These are phyloP conservation scores for Tricholoma sp. DNA, from an alignment of 768 basidiomycete genomes.

Conservation along the genomic window DNA sequence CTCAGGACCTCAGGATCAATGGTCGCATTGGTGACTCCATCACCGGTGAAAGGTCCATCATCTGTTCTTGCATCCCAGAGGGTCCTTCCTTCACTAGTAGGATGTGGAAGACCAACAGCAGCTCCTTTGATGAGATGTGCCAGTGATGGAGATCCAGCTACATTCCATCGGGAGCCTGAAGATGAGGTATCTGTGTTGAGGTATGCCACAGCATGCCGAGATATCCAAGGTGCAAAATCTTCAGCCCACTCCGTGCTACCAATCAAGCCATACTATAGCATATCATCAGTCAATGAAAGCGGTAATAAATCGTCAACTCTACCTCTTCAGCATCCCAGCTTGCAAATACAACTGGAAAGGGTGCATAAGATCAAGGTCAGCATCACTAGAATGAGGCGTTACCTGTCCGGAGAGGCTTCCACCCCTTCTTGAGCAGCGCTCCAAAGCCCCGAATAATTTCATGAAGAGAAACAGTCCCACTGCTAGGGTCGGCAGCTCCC, in stretches of 20 bases:
- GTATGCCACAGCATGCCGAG: constrained; percentile 78
- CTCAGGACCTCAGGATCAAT: constrained; percentile 39
- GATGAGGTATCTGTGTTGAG: constrained; percentile 78
- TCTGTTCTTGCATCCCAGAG: constrained; percentile 79
- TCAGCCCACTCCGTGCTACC: constrained; percentile 95
- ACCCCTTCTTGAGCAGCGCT: constrained; percentile 59
- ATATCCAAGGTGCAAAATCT: constrained; percentile 82
- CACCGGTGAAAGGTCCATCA: constrained; percentile 42
- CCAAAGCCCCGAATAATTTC: constrained; percentile 79
- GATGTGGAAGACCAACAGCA: constrained; percentile 72
- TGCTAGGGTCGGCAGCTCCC: constrained; percentile 75
- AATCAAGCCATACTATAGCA: constrained; percentile 51
- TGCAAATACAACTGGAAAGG: constrained; percentile 49
- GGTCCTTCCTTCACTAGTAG: constrained; percentile 54
- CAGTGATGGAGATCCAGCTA: constrained; percentile 72
- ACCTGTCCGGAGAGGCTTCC: constrained; percentile 76
- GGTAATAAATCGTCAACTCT: constrained; percentile 20
- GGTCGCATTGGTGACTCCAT: constrained; percentile 11
- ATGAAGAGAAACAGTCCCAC: constrained; percentile 73
- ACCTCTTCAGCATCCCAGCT: constrained; percentile 77
- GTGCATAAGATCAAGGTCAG: background rate
- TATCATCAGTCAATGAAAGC: constrained; percentile 3
- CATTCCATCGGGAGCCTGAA: constrained; percentile 53
- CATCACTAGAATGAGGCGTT: background rate
- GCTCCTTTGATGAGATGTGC: constrained; percentile 66